These are phyloP conservation scores for Luvunga scandens DNA, from an alignment of 345 rosid genomes.

Conservation along the genomic window DNA sequence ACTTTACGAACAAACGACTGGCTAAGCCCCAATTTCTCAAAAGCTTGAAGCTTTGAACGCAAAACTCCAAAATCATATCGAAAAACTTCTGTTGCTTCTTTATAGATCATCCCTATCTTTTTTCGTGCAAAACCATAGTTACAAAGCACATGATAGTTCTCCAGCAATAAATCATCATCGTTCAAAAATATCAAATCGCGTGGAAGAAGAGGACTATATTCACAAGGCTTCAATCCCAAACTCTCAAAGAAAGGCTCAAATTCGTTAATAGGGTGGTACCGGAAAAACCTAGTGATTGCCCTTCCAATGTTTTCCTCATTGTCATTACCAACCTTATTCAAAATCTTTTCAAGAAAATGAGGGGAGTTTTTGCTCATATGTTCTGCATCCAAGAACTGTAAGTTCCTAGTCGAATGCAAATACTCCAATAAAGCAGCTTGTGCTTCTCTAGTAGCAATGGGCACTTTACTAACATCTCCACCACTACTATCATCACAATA, in stretches of 20 bases:
- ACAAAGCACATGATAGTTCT: constrained; percentile 65
- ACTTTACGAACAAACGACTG: constrained; percentile 39
- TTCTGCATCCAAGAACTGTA: constrained; percentile 65
- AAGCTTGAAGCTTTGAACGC: constrained; percentile 49
- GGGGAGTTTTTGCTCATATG: constrained; percentile 67
- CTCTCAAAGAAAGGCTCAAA: constrained; percentile 90
- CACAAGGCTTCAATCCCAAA: constrained; percentile 55
- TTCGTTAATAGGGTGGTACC: constrained; percentile 80
- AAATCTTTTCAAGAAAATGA: constrained; percentile 34
- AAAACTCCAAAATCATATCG: constrained; percentile 45
- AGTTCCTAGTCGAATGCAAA: constrained; percentile 56
- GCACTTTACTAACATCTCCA: constrained; percentile 20
- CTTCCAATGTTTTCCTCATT: constrained; percentile 30
- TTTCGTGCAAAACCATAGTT: constrained; percentile 53
- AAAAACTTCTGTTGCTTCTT: constrained; percentile 56
- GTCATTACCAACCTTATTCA: constrained; percentile 30
- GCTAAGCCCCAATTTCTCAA: constrained; percentile 58
- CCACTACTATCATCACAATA: background rate
- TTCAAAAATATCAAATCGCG: constrained; percentile 49
- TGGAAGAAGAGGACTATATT: constrained; percentile 43
- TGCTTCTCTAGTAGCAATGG: constrained; percentile 39
- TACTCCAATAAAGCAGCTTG: constrained; percentile 71
- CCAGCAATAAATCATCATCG: constrained; percentile 59
- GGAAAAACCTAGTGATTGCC: constrained; percentile 46
- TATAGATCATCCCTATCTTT: constrained; percentile 59